Base-by-base conservation (phyloP, 305 asterid species). In the Plantago coronopus region DNA sequence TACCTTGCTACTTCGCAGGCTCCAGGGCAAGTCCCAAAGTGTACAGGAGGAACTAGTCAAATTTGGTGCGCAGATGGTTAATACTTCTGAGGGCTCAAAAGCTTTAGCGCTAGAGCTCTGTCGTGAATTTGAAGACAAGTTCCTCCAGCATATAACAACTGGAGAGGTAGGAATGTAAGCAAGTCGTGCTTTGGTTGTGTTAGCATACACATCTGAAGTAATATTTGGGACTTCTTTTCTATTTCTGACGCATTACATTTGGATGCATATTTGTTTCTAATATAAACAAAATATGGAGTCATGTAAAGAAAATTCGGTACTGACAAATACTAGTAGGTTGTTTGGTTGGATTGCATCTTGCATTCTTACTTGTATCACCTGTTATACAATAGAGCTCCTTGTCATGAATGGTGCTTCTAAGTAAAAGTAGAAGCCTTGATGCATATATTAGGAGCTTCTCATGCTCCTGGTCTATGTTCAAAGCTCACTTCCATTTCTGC, bases 101-200 rank as follows among this genome's bases (percentile, higher is more conserved):
- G 99, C 99, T 44, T 78, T 94, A 64, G 99, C 99, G 54, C 75
- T 94, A 79, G 99, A 94, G 77, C 97, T 94, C 58, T 94, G 99
- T 82, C 95, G 99, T 62, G 99, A 94, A 79, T 94, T 94, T 65
- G 99, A 94, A 91, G 99, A 94, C 69, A 94, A 84, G 81, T 94
- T 94, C 81, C 99, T 94, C 78, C 95, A 72, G 83, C 99, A 94
- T 71, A 94, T 94, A 64, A 83, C 86, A 42, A 83, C 91, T 13
- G 97, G 99, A 61, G 99, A 94, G 96, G 99, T 89, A 81, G 78
- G 81, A 46, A 12, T 20, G 18, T 58, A 64, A 64, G 19, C 21
- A 44, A 11, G 48, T 48, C 21, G 18, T 44, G 17, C 37, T 31
- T 44, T 34, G 14, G 48, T 63, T 44, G 37, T 55, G 17, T 44